Conservation (phyloP, 805 yeast species). For the Metschnikowia gelsemii region DNA sequence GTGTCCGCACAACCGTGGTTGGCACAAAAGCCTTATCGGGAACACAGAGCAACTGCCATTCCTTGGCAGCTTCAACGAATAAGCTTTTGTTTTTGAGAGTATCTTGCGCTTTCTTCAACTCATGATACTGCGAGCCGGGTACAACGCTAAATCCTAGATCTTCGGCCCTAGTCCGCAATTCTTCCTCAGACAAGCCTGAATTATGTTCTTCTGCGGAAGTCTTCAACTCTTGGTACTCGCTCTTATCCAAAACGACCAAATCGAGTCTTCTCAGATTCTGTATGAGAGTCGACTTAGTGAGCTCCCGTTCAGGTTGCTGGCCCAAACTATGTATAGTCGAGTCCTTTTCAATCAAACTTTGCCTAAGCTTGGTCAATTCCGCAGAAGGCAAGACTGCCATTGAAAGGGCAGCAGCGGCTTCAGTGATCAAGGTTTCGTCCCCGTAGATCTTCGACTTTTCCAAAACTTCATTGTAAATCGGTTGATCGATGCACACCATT, state of each 20-base stretch:
- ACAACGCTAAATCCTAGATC: slow-evolving; percentile 43
- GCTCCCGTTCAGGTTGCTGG: slow-evolving; percentile 11
- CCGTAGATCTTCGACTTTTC: slow-evolving; percentile 3
- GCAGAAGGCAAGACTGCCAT: slow-evolving; percentile 16
- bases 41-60: slow-evolving; percentile 50
- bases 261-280: slow-evolving; percentile 18
- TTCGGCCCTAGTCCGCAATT: slow-evolving; percentile 32
- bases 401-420: slow-evolving; percentile 14
- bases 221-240: slow-evolving; percentile 17
- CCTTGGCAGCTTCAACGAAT: slow-evolving; percentile 42
- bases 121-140: slow-evolving; percentile 29
- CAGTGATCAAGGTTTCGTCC: slow-evolving; percentile 2
- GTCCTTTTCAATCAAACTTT: slow-evolving; percentile 25
- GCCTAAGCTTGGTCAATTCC: slow-evolving; percentile 17
- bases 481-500: slow-evolving; percentile 9
- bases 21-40: slow-evolving; percentile 62
- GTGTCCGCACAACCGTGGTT: slow-evolving; percentile 55
- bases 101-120: slow-evolving; percentile 22
- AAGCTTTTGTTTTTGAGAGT: slow-evolving; percentile 20
- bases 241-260: slow-evolving; percentile 19
- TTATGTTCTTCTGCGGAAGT: slow-evolving; percentile 1
- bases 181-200: slow-evolving; percentile 24
- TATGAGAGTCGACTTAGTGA: slow-evolving; percentile 24
- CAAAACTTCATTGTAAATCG: slow-evolving; percentile 3
- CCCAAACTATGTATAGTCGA: slow-evolving; percentile 27